Percentiles rank a stretch among this genome's conserved stretches.
Conservation (phyloP, 164 flowering plant species). For the Nymphaea colorata region DNA sequence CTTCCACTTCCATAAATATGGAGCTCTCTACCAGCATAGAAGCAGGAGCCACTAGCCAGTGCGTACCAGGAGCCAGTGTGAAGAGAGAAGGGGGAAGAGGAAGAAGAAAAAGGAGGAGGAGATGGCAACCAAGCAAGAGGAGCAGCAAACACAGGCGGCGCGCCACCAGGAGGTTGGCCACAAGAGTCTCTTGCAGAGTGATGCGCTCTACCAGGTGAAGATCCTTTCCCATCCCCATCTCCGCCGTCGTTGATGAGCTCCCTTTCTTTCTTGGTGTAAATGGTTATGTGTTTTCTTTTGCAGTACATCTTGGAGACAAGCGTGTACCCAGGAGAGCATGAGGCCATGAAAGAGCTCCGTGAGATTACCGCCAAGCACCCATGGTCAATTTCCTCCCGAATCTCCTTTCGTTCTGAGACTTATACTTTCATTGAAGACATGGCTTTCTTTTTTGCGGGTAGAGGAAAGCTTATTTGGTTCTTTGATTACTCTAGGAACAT, state of each 20-base stretch:
- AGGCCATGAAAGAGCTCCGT: conserved; percentile 49
- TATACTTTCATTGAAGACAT: no score
- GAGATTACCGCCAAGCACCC: conserved; percentile 65
- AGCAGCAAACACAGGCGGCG: conserved; percentile 11
- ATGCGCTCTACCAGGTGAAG: conserved; percentile 72
- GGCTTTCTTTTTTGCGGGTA: not conserved
- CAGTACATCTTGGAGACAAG: conserved; percentile 68
- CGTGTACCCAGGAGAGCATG: conserved; percentile 61
- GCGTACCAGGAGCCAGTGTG: no score
- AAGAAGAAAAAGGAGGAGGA: conserved; percentile 1
- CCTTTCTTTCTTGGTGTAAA: conserved; percentile 1
- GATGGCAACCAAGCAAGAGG: conserved; percentile 14
- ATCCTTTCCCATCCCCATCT: not conserved
- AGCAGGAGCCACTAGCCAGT: no score
- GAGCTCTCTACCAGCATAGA: not conserved
- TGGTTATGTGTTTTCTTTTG: not conserved
- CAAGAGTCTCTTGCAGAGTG: conserved; percentile 86
- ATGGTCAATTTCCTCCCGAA: conserved; percentile 25
- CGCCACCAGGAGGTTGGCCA: conserved; percentile 85
- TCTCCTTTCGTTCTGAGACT: not conserved
- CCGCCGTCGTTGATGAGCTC: not conserved
- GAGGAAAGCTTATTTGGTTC: not conserved
- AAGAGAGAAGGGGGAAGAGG: no score
- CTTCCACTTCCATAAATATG: not conserved
- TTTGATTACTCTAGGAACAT: conserved; percentile 28